Evolutionary conservation across 1,139 yeast species (phyloP).

Genomic region (Hyphopichia burtonii): DNA sequence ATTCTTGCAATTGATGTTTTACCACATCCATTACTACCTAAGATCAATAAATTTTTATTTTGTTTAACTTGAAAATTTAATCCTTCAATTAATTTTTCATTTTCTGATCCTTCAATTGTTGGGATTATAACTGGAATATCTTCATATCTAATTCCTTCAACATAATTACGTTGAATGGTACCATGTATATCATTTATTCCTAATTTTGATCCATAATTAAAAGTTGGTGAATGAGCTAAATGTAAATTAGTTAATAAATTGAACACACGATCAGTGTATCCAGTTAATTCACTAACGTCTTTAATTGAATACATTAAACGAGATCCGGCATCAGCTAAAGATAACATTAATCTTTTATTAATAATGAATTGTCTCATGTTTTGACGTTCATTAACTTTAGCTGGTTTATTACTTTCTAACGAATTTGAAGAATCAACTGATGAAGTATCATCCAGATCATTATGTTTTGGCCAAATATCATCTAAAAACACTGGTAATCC

Average conservation of each 20-base stretch:
- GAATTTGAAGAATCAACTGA: background rate
- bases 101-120: constrained; percentile 53
- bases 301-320: constrained; percentile 92
- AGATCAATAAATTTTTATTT: constrained; percentile 71
- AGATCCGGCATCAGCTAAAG: constrained; percentile 96
- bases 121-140: constrained; percentile 84
- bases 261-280: constrained; percentile 86
- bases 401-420: background rate
- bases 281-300: constrained; percentile 88
- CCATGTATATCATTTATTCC: constrained; percentile 66
- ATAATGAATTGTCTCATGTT: constrained; percentile 88
- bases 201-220: constrained; percentile 59
- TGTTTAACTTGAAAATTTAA: constrained; percentile 63
- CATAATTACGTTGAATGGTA: constrained; percentile 73
- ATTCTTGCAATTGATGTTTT: constrained; percentile 85
- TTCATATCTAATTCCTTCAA: constrained; percentile 75
- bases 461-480: constrained; percentile 35
- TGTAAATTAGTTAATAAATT: constrained; percentile 73
- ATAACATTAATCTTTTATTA: constrained; percentile 84
- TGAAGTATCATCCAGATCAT: constrained; percentile 6
- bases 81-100: constrained; percentile 51
- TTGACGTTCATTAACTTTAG: constrained; percentile 37
- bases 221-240: constrained; percentile 72
- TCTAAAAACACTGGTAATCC: constrained; percentile 74
- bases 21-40: constrained; percentile 90